Evolutionary conservation across 2,329 filamentous ascomycete genomes (phyloP), one percentile per base, ranked within the genome.

Genomic region (Phoma sp.): DNA sequence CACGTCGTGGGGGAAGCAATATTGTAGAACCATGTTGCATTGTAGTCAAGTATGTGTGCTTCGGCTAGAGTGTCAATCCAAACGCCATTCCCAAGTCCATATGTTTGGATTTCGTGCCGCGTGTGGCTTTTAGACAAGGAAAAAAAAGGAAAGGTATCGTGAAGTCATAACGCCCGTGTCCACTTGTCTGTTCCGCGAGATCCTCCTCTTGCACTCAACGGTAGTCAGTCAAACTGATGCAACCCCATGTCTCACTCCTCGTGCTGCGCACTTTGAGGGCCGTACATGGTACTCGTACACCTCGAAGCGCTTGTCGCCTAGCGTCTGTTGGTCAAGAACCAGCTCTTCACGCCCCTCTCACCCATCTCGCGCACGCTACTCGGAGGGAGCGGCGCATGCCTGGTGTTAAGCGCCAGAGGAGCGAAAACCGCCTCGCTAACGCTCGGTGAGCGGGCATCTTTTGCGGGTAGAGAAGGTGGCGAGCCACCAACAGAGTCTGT

Each of bases 351-450:
- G 17, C 53, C 58, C 42, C 43, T 43, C 29, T 55, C 59, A 15
- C 50, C 68, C 62, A 69, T 60, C 53, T 65, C 61, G 60, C 55
- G 51, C 42, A 57, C 37, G 56, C 59, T 53, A 51, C 53, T 48
- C 53, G 66, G 57, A 34, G 68, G 65, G 60, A 64, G 56, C 52
- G 60, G 51, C 53, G 59, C 49, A 61, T 67, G 64, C 63, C 69
- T 70, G 49, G 63, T 53, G 58, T 74, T 74, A 63, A 74, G 67
- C 59, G 69, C 60, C 40, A 74, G 56, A 67, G 72, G 72, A 65
- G 68, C 39, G 51, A 69, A 67, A 54, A 61, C 50, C 59, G 66
- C 56, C 52, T 64, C 60, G 40, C 65, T 59, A 60, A 66, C 36
- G 59, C 66, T 56, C 46, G 70, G 66, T 52, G 65, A 63, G 56